A percentile compares a stretch with the other conserved stretches of the same genome.
These are phyloP conservation scores for Yamadazyma epiphylla DNA, from an alignment of 1,139 yeast species.

Conservation along the genomic window DNA sequence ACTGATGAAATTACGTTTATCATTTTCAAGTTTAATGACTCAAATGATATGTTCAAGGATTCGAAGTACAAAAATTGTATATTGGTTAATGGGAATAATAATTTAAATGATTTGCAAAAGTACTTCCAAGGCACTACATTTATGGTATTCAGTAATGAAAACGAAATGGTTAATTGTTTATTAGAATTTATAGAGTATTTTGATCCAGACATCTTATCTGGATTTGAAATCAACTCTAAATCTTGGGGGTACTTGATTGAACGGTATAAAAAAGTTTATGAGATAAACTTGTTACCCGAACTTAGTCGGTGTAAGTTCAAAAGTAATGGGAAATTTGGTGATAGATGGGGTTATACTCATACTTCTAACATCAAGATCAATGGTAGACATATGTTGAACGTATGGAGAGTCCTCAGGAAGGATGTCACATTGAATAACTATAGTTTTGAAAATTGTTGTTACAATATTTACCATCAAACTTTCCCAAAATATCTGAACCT, in stretches of 20 bases:
- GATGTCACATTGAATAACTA: conserved; percentile 66
- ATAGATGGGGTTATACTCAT: conserved; percentile 80
- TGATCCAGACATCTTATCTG: conserved; percentile 88
- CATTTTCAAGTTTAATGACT: conserved; percentile 59
- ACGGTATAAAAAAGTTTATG: conserved; percentile 45
- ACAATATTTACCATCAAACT: conserved; percentile 60
- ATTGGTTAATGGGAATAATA: background rate
- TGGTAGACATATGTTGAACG: conserved; percentile 79
- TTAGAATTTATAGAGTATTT: conserved; percentile 52
- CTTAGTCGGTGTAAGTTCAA: conserved; percentile 44
- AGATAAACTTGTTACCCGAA: conserved; percentile 47
- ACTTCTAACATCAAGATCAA: conserved; percentile 64
- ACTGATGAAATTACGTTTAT: conserved; percentile 56
- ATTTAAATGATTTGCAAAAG: conserved; percentile 2
- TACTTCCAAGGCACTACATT: conserved; percentile 16
- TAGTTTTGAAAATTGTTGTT: conserved; percentile 73
- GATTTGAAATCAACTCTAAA: conserved; percentile 73
- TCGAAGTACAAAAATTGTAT: conserved; percentile 1
- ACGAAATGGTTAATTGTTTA: conserved; percentile 52
- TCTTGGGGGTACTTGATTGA: conserved; percentile 92
- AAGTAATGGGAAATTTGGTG: conserved; percentile 55
- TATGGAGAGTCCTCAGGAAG: conserved; percentile 73
- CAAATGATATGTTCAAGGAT: conserved; percentile 25
- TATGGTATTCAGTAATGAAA: conserved; percentile 46
- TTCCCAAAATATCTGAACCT: conserved; percentile 58